Evolutionary conservation across 352 stramenopile species (phyloP).

Genomic region (Phytophthora pisi): DNA sequence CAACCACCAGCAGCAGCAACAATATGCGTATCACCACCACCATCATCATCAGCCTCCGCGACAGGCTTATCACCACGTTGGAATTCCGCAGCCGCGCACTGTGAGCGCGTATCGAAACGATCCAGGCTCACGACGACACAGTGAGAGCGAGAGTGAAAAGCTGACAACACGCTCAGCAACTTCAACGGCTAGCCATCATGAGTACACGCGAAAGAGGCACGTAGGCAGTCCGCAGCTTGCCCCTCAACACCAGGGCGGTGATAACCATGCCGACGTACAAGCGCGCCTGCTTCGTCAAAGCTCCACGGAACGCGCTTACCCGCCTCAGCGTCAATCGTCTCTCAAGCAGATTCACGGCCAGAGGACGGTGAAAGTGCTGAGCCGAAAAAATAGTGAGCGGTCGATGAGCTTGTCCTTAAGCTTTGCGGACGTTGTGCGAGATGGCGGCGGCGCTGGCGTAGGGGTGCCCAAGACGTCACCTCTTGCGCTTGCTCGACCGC

Average conservation of each 20-base stretch:
- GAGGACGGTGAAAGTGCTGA: constrained; percentile 34
- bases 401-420: constrained; percentile 90
- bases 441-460: constrained; percentile 37
- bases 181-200: constrained; percentile 54
- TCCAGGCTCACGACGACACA: constrained; percentile 55
- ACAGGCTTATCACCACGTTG: constrained; percentile 35
- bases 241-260: constrained; percentile 22
- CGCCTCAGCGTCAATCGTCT: constrained; percentile 29
- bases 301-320: constrained; percentile 15
- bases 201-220: constrained; percentile 40
- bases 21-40: constrained; percentile 42
- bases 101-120: constrained; percentile 36
- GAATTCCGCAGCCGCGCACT: constrained; percentile 22
- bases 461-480: constrained; percentile 54
- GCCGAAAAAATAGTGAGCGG: constrained; percentile 68
- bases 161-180: constrained; percentile 64
- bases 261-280: constrained; percentile 23
- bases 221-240: constrained; percentile 54
- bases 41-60: constrained; percentile 36
- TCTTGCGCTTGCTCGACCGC: constrained; percentile 41
- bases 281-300: constrained; percentile 19
- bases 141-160: constrained; percentile 70
- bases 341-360: constrained; percentile 28
- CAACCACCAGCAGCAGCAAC: constrained; percentile 40
- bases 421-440: constrained; percentile 86